Percentiles rank a stretch among this genome's conserved stretches.
These are phyloP conservation scores for Favolaschia claudopus DNA, from an alignment of 768 basidiomycete genomes.

Conservation along the genomic window DNA sequence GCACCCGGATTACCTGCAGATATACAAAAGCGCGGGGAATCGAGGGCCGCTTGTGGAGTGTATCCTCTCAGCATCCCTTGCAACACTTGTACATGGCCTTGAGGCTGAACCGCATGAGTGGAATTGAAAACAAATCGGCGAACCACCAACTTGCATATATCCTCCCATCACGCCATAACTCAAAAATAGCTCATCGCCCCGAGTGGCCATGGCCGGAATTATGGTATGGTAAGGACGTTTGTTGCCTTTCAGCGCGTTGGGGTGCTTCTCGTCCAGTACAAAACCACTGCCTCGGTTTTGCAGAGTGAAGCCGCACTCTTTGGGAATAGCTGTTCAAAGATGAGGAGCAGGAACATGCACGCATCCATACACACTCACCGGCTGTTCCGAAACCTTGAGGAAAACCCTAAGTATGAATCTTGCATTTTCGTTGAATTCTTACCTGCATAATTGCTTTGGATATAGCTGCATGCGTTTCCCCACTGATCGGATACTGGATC, in stretches of 20 bases:
- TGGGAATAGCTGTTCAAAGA: slow-evolving; percentile 75
- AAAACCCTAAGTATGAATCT: not conserved
- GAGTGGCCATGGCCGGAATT: slow-evolving; percentile 87
- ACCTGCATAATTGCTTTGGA: slow-evolving; percentile 90
- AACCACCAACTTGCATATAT: slow-evolving; percentile 76
- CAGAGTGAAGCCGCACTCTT: slow-evolving; percentile 94
- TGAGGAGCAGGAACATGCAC: not conserved
- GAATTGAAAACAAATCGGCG: slow-evolving; percentile 8
- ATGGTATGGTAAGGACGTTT: slow-evolving; percentile 94
- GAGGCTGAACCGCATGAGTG: slow-evolving; percentile 67
- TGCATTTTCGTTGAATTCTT: slow-evolving; percentile 22
- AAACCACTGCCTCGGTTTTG: slow-evolving; percentile 95
- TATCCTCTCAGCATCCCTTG: slow-evolving; percentile 90
- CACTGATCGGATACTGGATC: slow-evolving; percentile 83
- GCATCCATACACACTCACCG: slow-evolving; percentile 48
- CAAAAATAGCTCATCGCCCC: slow-evolving; percentile 83
- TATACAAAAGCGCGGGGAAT: slow-evolving; percentile 96
- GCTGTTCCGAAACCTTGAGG: slow-evolving; percentile 91
- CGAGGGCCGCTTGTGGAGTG: slow-evolving; percentile 88
- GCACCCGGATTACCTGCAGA: slow-evolving; percentile 79
- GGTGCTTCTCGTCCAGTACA: slow-evolving; percentile 78
- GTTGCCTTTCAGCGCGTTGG: slow-evolving; percentile 82
- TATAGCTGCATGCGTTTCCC: slow-evolving; percentile 91
- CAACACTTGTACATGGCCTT: slow-evolving; percentile 95
- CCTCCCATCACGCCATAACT: slow-evolving; percentile 94